These are phyloP conservation scores for Botrytis squamosa DNA, from an alignment of 2,329 filamentous ascomycete species.

Conservation along the genomic window DNA sequence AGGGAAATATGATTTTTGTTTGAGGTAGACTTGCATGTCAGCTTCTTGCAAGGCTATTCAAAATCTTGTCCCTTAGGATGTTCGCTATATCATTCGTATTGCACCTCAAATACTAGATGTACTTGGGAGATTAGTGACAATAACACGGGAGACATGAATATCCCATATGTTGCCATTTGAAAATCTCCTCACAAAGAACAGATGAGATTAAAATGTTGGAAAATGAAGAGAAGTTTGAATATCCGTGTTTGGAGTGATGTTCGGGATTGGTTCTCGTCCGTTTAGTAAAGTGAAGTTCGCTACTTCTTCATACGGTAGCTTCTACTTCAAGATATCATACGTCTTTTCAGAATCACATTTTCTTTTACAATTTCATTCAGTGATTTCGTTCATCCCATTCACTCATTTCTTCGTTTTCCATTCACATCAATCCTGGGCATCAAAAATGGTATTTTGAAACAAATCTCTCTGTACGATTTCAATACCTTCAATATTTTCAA, in stretches of 20 bases:
- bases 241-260: neutral
- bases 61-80: neutral
- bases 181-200: neutral
- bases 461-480: neutral
- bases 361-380: neutral
- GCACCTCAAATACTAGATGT: no score
- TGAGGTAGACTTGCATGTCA: neutral
- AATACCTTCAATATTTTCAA: neutral
- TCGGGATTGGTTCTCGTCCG: neutral
- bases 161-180: neutral
- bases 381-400: neutral
- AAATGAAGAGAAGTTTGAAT: neutral
- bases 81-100: neutral
- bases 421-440: neutral
- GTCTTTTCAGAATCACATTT: neutral
- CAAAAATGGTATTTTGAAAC: neutral
- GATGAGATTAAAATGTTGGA: neutral
- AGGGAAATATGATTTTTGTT: neutral
- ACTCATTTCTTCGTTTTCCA: neutral
- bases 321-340: neutral
- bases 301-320: neutral
- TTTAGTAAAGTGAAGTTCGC: constrained; percentile 3
- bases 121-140: neutral
- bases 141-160: neutral
- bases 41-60: neutral